These are phyloP conservation scores for Populus trichocarpa DNA, from an alignment of 441 rosid genomes.

Conservation along the genomic window DNA sequence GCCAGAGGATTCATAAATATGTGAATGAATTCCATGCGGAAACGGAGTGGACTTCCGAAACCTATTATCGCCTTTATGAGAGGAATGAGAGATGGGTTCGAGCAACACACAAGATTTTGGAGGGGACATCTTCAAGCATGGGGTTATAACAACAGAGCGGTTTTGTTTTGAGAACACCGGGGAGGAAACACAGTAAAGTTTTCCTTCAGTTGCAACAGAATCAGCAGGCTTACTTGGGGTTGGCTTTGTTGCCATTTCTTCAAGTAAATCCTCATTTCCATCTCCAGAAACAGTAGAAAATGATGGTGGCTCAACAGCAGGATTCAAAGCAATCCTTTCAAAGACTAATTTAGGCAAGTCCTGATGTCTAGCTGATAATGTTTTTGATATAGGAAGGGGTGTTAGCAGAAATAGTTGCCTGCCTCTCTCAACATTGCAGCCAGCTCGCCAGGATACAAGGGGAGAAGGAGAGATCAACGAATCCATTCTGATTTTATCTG, in stretches of 20 bases:
- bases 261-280: slow-evolving; percentile 34
- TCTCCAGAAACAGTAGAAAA: slow-evolving; percentile 33
- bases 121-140: slow-evolving; percentile 71
- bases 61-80: slow-evolving; percentile 26
- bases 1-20: slow-evolving; percentile 49
- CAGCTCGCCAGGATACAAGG: slow-evolving; percentile 79
- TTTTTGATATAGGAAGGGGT: slow-evolving; percentile 67
- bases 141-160: slow-evolving; percentile 59
- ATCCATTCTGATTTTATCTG: no score
- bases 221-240: slow-evolving; percentile 35
- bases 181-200: slow-evolving; percentile 35
- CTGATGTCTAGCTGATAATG: slow-evolving; percentile 43
- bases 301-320: slow-evolving; percentile 33
- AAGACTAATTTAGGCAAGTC: slow-evolving; percentile 33
- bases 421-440: slow-evolving; percentile 52
- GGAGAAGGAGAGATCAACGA: slow-evolving; percentile 34
- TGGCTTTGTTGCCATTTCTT: slow-evolving; percentile 27
- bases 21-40: slow-evolving; percentile 40
- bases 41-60: slow-evolving; percentile 50
- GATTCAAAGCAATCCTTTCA: slow-evolving; percentile 29
- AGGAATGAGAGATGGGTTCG: slow-evolving; percentile 47
- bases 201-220: slow-evolving; percentile 19
- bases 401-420: slow-evolving; percentile 78
- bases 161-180: slow-evolving; percentile 32
- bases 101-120: slow-evolving; percentile 74